Evolutionary conservation across 2,329 filamentous ascomycete genomes (phyloP).

Genomic region (Apiospora koreana): DNA sequence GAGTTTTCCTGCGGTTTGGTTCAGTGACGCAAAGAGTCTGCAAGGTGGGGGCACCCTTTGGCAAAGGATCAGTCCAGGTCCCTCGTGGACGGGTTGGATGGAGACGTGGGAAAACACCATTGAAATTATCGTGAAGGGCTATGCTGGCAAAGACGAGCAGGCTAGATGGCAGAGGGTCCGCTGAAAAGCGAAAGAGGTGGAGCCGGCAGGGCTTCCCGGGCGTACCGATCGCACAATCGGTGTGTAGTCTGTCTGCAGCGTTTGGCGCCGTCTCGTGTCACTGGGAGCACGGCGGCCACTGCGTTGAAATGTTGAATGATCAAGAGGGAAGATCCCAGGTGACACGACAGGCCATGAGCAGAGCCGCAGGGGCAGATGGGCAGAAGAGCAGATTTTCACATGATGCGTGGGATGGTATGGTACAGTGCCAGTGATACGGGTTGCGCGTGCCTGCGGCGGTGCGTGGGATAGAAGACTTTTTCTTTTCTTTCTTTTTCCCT

Average conservation of each 20-base stretch:
- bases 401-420: neutral
- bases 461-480: neutral
- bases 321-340: conserved; percentile 6
- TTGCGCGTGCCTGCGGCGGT: neutral
- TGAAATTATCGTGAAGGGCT: conserved; percentile 13
- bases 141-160: neutral
- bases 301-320: neutral
- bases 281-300: neutral
- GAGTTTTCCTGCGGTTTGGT: neutral
- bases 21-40: neutral
- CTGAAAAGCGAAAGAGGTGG: neutral
- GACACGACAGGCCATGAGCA: neutral
- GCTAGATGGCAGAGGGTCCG: neutral
- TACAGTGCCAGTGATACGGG: conserved; percentile 3
- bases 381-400: conserved; percentile 4
- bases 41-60: neutral
- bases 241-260: conserved; percentile 1
- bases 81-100: conserved; percentile 8
- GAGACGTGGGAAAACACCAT: conserved; percentile 7
- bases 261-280: conserved; percentile 8
- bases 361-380: conserved; percentile 3
- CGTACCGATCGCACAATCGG: conserved; percentile 5
- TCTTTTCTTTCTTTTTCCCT: neutral
- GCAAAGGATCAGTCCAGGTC: conserved; percentile 9
- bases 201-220: conserved; percentile 9